These are phyloP conservation scores for Sisymbrium altissimum DNA, from an alignment of 345 rosid genomes.

Conservation along the genomic window DNA sequence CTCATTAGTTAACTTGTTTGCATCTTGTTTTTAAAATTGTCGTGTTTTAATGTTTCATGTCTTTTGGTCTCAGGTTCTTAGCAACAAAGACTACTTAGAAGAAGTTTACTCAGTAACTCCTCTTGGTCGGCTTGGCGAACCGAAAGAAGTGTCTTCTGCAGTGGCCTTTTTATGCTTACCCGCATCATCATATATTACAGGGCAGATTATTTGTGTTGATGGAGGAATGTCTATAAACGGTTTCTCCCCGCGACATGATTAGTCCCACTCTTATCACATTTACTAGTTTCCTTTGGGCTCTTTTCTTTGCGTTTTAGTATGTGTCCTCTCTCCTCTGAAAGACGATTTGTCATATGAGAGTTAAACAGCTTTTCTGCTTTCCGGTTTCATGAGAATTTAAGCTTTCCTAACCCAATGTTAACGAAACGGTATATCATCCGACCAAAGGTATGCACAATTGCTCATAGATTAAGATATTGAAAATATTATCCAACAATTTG, in stretches of 20 bases:
- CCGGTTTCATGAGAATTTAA: neutral
- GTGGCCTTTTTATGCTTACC: constrained; percentile 79
- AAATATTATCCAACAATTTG: too few species aligned
- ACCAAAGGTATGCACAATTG: too few species aligned
- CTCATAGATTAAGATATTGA: too few species aligned
- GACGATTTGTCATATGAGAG: constrained; percentile 4
- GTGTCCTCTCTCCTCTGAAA: neutral
- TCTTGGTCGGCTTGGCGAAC: constrained; percentile 36
- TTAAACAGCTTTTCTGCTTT: neutral
- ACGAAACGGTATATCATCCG: too few species aligned
- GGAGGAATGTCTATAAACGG: constrained; percentile 37
- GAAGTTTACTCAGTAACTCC: constrained; percentile 37
- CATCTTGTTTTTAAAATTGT: neutral
- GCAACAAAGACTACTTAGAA: constrained; percentile 27
- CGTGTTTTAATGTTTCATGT: neutral
- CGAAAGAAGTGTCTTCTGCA: constrained; percentile 23
- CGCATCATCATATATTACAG: constrained; percentile 74
- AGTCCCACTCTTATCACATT: neutral
- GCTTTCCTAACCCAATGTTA: too few species aligned
- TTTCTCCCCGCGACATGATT: constrained; percentile 42
- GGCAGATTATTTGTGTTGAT: constrained; percentile 35
- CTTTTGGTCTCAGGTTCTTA: constrained; percentile 27
- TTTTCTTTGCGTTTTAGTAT: neutral
- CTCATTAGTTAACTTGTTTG: neutral
- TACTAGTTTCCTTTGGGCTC: neutral